These are phyloP conservation scores for Pichia sporocuriosa DNA, from an alignment of 805 yeast genomes.

Conservation along the genomic window DNA sequence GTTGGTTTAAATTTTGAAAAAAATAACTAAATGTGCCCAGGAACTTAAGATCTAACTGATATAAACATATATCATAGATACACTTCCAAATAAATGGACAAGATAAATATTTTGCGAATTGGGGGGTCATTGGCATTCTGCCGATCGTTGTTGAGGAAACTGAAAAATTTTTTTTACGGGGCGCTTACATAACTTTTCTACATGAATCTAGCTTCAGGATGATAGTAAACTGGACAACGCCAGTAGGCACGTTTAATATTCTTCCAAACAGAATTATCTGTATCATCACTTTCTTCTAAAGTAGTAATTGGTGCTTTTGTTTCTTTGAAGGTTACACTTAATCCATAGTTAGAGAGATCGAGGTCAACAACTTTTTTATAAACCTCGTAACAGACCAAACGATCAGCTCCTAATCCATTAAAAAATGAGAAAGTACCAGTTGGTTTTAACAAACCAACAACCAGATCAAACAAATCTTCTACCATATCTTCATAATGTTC, in stretches of 20 bases:
- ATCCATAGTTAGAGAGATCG: slow-evolving; percentile 75
- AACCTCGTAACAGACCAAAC: slow-evolving; percentile 72
- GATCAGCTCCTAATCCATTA: slow-evolving; percentile 83
- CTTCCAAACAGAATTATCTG: slow-evolving; percentile 46
- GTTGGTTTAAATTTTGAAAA: background rate
- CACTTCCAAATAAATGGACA: too few species aligned
- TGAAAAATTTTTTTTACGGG: too few species aligned
- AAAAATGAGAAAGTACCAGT: slow-evolving; percentile 84
- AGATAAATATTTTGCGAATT: too few species aligned
- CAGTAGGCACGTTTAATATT: slow-evolving; percentile 58
- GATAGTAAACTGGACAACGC: slow-evolving; percentile 63
- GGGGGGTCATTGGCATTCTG: too few species aligned
- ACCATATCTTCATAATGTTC: slow-evolving; percentile 89
- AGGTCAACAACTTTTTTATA: slow-evolving; percentile 75
- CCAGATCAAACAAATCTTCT: slow-evolving; percentile 62
- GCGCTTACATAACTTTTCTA: too few species aligned
- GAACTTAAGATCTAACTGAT: too few species aligned
- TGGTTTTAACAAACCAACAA: slow-evolving; percentile 78
- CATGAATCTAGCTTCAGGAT: slow-evolving; percentile 50
- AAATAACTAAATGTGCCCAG: too few species aligned
- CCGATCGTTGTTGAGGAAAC: too few species aligned
- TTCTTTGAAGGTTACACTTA: slow-evolving; percentile 50
- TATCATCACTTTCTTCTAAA: slow-evolving; percentile 27
- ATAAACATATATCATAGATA: too few species aligned
- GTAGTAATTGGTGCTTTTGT: slow-evolving; percentile 41